Evolutionary conservation across 148 eudicot species (phyloP).

Genomic region (Silene latifolia): DNA sequence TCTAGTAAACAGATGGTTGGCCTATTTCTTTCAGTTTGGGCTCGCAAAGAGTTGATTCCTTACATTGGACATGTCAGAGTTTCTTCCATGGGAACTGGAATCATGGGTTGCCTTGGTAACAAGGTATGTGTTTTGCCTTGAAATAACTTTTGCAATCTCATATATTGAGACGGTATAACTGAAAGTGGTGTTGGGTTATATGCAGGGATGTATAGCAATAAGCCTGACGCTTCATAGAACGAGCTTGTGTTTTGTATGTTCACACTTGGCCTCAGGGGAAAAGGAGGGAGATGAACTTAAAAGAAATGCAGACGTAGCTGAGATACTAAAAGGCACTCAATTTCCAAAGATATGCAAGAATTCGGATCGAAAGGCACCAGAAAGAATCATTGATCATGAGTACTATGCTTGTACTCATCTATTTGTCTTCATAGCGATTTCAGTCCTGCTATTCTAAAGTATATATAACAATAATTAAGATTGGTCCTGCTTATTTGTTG

Average conservation of each 20-base stretch:
- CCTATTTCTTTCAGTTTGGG: conserved; percentile 77
- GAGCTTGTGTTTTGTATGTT: conserved; percentile 88
- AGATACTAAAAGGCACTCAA: conserved; percentile 68
- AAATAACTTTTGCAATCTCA: no score
- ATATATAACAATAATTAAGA: neutral
- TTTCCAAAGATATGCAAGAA: conserved; percentile 67
- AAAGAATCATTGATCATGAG: conserved; percentile 82
- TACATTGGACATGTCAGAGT: conserved; percentile 73
- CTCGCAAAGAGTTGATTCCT: conserved; percentile 52
- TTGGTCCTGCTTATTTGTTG: neutral
- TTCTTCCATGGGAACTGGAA: conserved; percentile 77
- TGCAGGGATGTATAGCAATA: conserved; percentile 82
- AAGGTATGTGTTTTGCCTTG: conserved; percentile 40
- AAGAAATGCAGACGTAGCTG: conserved; percentile 78
- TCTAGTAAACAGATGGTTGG: conserved; percentile 96
- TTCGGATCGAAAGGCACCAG: conserved; percentile 42
- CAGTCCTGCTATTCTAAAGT: neutral
- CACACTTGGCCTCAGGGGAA: conserved; percentile 90
- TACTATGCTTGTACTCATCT: conserved; percentile 48
- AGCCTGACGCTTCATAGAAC: conserved; percentile 84
- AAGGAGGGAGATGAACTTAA: conserved; percentile 83
- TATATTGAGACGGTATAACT: no score
- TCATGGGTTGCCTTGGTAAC: conserved; percentile 90
- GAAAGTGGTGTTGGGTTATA: neutral
- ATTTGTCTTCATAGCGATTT: conserved; percentile 20